Evolutionary conservation across 495 filamentous ascomycete genomes (phyloP).

Genomic region (Daldinia bambusicola): DNA sequence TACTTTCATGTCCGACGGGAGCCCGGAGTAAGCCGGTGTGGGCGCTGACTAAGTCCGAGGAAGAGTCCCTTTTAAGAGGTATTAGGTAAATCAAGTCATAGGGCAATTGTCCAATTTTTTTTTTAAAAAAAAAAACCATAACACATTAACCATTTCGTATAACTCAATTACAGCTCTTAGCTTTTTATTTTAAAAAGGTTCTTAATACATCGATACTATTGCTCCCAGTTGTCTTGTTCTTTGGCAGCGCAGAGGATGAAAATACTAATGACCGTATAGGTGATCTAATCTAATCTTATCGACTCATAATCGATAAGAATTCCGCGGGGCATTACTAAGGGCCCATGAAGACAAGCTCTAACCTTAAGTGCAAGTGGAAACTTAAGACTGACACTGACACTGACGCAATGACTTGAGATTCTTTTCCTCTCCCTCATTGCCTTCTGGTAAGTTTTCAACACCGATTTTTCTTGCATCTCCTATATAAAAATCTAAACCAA

Average conservation of each 20-base stretch:
- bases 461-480: background rate
- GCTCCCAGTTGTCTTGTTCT: background rate
- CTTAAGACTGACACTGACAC: background rate
- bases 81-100: background rate
- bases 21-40: constrained; percentile 5
- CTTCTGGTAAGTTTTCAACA: background rate
- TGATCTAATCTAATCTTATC: constrained; percentile 1
- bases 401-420: constrained; percentile 33
- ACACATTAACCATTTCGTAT: too few relatives aligned
- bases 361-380: background rate
- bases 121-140: too few relatives aligned
- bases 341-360: constrained; percentile 5
- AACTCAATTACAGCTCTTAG: too few relatives aligned
- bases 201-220: background rate
- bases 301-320: constrained; percentile 26
- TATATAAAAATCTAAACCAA: background rate
- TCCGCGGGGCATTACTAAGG: constrained; percentile 34
- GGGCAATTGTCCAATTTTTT: too few relatives aligned
- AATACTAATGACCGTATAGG: background rate
- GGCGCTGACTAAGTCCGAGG: constrained; percentile 17
- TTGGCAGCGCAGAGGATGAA: too few relatives aligned
- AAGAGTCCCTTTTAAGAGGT: background rate
- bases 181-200: too few relatives aligned
- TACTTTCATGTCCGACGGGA: constrained; percentile 11
- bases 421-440: background rate